These are phyloP conservation scores for Fusarium metavorans DNA, from an alignment of 2,329 filamentous ascomycete species.

Conservation along the genomic window DNA sequence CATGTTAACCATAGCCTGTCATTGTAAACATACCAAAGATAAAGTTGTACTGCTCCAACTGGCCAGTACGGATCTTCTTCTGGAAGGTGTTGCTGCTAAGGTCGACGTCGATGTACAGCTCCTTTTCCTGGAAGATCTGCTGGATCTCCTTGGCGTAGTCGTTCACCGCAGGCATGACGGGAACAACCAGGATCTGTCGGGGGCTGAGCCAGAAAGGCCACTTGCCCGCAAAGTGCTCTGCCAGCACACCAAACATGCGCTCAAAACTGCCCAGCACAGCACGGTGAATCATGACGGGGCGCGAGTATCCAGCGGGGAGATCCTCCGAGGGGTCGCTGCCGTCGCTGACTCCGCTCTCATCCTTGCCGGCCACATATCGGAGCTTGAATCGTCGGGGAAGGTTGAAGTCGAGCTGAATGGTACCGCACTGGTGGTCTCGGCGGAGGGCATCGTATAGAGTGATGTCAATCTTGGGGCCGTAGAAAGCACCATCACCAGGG, in stretches of 20 bases:
- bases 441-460: conserved; percentile 89
- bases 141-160: conserved; percentile 83
- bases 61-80: conserved; percentile 89
- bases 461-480: conserved; percentile 98
- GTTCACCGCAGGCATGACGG: conserved; percentile 81
- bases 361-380: conserved; percentile 64
- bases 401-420: conserved; percentile 94
- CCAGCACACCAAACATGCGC: conserved; percentile 78
- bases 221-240: conserved; percentile 87
- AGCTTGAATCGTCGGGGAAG: conserved; percentile 63
- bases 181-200: conserved; percentile 74
- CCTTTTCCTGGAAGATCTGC: conserved; percentile 72
- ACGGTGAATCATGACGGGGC: conserved; percentile 89
- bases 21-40: conserved; percentile 70
- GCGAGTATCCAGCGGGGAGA: conserved; percentile 76
- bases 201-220: conserved; percentile 92
- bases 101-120: conserved; percentile 74
- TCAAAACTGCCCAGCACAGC: conserved; percentile 81
- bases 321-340: conserved; percentile 58
- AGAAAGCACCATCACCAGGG: conserved; percentile 96
- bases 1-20: not conserved
- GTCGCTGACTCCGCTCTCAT: conserved; percentile 54
- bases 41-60: conserved; percentile 86
- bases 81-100: conserved; percentile 80
- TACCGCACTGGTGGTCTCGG: conserved; percentile 73